phyloP scores from a whole-genome alignment of 1,284 basidiomycete species.

The Cutaneotrichosporon sp. region DNA sequence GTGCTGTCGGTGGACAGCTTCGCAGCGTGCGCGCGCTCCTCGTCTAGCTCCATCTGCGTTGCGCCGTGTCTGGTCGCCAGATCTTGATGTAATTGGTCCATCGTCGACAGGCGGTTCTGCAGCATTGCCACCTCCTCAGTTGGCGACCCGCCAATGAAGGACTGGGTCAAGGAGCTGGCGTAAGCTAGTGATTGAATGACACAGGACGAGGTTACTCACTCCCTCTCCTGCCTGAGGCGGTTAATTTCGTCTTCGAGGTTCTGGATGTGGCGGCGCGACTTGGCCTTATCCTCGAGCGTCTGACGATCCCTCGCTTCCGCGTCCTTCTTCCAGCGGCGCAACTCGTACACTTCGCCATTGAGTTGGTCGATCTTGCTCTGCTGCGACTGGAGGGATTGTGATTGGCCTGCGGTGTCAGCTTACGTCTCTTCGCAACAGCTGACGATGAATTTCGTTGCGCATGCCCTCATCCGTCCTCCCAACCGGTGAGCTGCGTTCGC shows the following conservation, averaged over 20 bases:
- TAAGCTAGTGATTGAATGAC: background rate
- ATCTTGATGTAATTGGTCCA: constrained; percentile 34
- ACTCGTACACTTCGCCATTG: constrained; percentile 34
- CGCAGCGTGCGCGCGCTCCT: constrained; percentile 29
- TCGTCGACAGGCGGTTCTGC: constrained; percentile 33
- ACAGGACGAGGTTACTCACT: too few relatives aligned
- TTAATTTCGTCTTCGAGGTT: constrained; percentile 39
- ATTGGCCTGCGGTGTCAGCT: constrained; percentile 30
- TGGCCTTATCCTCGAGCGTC: constrained; percentile 28
- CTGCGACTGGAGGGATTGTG: constrained; percentile 30
- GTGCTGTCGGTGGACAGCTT: constrained; percentile 27
- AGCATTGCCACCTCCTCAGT: constrained; percentile 26
- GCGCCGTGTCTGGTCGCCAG: constrained; percentile 28
- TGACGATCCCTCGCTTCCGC: constrained; percentile 31
- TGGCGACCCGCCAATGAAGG: constrained; percentile 26
- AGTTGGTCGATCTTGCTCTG: constrained; percentile 31
- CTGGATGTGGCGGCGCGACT: constrained; percentile 33
- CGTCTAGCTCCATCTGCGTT: constrained; percentile 28
- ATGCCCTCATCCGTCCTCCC: constrained; percentile 28
- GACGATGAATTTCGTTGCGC: constrained; percentile 38
- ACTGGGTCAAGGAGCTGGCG: constrained; percentile 39
- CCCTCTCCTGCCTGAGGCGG: constrained; percentile 42
- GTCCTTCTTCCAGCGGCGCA: constrained; percentile 41
- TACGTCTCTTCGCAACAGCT: constrained; percentile 11
- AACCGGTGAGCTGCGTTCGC: constrained; percentile 12